Conservation (phyloP, 1,284 basidiomycete species). For the Irpex sp. region DNA sequence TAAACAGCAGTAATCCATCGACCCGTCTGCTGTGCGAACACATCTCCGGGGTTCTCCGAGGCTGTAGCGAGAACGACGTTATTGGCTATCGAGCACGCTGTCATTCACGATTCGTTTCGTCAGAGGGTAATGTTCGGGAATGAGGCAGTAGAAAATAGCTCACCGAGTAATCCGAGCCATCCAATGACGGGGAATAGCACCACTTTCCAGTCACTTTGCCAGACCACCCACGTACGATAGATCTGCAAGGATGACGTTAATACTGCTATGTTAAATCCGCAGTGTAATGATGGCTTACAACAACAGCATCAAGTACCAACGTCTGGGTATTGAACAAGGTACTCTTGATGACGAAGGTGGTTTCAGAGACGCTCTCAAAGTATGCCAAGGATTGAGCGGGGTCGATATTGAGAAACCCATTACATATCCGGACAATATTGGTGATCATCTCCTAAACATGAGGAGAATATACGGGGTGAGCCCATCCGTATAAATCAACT, state of each 20-base stretch:
- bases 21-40: conserved; percentile 20
- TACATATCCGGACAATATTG: conserved; percentile 18
- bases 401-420: conserved; percentile 17
- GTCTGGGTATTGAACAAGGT: conserved; percentile 30
- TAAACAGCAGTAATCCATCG: conserved; percentile 31
- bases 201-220: conserved; percentile 19
- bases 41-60: conserved; percentile 13
- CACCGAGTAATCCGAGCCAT: conserved; percentile 22
- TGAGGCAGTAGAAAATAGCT: background rate
- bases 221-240: conserved; percentile 27
- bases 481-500: background rate
- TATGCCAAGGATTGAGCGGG: conserved; percentile 16
- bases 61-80: conserved; percentile 16
- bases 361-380: conserved; percentile 24
- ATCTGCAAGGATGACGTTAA: conserved; percentile 17
- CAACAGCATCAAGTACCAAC: conserved; percentile 29
- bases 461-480: background rate
- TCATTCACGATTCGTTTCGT: background rate
- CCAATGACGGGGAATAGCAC: conserved; percentile 22
- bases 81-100: background rate
- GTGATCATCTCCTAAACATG: conserved; percentile 21
- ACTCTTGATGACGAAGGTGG: conserved; percentile 27
- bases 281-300: conserved; percentile 20
- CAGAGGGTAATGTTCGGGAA: background rate
- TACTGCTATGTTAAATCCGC: background rate